Evolutionary conservation across 257 asterid species (phyloP), one percentile per base, ranked within the genome.

Genomic region (Craterostigma plantagineum): DNA sequence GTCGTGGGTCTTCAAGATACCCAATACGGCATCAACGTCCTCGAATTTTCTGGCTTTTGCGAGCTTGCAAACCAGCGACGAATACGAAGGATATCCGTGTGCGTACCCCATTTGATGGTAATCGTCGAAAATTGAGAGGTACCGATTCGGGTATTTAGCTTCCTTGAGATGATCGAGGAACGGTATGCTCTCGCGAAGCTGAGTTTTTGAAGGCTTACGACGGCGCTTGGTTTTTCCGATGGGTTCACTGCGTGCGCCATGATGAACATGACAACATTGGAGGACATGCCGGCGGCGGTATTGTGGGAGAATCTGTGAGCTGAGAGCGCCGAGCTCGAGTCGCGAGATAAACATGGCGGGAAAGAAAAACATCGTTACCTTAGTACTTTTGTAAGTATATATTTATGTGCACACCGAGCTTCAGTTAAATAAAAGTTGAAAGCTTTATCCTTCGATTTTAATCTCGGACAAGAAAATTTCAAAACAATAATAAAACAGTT

Each of bases 71-170:
- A 72, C 15, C 46, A 79, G 78, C 12, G 92, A 64, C 38, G 93
- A 75, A 56, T 71, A 82, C 18, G 90, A 73, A 54, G 93, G 95
- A 63, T 87, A 87, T 61, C 76, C 82, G 49, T 76, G 98, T 38
- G 59, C 73, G 80, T 62, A 50, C 18, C 92, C 95, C 52, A n/a
- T 52, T 27, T 70, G 65, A 7, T 43, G 14, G 72, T 63, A 74
- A n/a, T 70, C 65, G 37, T 55, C 37, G 74, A 87, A 74, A 35
- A 62, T 53, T 35, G 81, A 48, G 56, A 79, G 57, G 18, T 69
- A 72, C 42, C 73, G 79, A 12, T 68, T 61, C 13, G 90, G 64
- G 45, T 75, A 61, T 0, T 50, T 60, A 61, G 68, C 63, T 51
- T 64, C 67, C 51, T 79, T 87, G 58, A 82, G 78, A 14, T 87